These are phyloP conservation scores for Lathyrus aphaca DNA, from an alignment of 306 rosid genomes.

Conservation along the genomic window DNA sequence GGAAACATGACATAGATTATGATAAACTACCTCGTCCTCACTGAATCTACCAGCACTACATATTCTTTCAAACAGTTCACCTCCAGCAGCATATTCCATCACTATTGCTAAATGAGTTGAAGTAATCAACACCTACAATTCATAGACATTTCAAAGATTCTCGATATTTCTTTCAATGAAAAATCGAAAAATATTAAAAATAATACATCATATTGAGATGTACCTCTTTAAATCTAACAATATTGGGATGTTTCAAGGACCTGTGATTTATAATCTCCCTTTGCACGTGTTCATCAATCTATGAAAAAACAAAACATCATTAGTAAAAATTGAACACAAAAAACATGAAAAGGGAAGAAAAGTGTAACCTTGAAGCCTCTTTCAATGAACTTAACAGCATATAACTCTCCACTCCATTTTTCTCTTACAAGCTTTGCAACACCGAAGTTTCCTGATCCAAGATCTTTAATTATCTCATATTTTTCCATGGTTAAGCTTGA, in stretches of 20 bases:
- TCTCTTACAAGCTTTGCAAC: constrained; percentile 88
- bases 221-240: constrained; percentile 95
- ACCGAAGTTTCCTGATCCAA: constrained; percentile 97
- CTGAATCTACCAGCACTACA: constrained; percentile 96
- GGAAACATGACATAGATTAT: background rate
- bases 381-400: constrained; percentile 92
- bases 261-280: constrained; percentile 96
- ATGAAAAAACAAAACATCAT: constrained; percentile 5
- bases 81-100: constrained; percentile 98
- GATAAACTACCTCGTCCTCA: constrained; percentile 84
- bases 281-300: constrained; percentile 97
- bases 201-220: background rate
- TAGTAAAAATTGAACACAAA: constrained; percentile 1
- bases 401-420: constrained; percentile 71
- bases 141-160: constrained; percentile 23
- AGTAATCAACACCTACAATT: constrained; percentile 72
- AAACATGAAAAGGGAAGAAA: background rate
- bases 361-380: constrained; percentile 77
- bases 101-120: constrained; percentile 89
- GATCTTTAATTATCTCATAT: constrained; percentile 76
- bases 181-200: background rate
- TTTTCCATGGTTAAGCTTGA: constrained; percentile 64
- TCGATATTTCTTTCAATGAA: constrained; percentile 4
- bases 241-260: constrained; percentile 94
- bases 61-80: constrained; percentile 94